Evolutionary conservation across 306 rosid genomes (phyloP).

Genomic region (Cucurbita argyrosperma): DNA sequence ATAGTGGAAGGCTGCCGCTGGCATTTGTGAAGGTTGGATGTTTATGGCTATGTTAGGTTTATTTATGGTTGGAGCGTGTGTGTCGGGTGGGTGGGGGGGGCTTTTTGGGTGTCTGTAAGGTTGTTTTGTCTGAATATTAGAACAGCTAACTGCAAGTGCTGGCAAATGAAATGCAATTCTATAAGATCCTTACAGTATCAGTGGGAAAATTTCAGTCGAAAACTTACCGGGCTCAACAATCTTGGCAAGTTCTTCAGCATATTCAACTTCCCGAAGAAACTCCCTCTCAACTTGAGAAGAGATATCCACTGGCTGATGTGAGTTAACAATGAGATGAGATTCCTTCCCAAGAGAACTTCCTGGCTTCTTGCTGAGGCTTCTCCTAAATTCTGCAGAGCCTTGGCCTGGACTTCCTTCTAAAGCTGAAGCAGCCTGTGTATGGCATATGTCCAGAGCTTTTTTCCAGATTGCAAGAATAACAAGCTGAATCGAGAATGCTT

Average conservation of each 20-base stretch:
- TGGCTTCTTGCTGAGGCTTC: slow-evolving; percentile 46
- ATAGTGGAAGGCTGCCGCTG: too few relatives aligned
- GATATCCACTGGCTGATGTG: slow-evolving; percentile 39
- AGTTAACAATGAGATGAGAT: slow-evolving; percentile 30
- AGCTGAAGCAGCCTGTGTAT: slow-evolving; percentile 95
- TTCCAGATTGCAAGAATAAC: slow-evolving; percentile 99
- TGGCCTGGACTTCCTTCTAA: slow-evolving; percentile 94
- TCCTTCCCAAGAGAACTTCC: slow-evolving; percentile 42
- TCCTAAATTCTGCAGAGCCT: slow-evolving; percentile 51
- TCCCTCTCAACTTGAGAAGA: slow-evolving; percentile 60
- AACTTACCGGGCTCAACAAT: slow-evolving; percentile 68
- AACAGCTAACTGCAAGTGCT: background rate
- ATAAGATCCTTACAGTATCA: background rate
- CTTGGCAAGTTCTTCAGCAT: slow-evolving; percentile 87
- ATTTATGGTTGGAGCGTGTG: background rate
- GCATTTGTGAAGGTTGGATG: too few relatives aligned
- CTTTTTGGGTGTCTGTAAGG: background rate
- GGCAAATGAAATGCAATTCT: background rate
- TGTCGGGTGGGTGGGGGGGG: background rate
- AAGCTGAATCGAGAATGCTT: slow-evolving; percentile 92
- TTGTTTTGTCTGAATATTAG: background rate
- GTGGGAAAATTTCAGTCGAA: background rate
- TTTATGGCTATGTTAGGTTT: background rate
- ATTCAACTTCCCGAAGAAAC: slow-evolving; percentile 72
- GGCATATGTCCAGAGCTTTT: slow-evolving; percentile 95